Conservation (phyloP, 176 grass and related monocot genomes). For the Rhynchospora pubera region DNA sequence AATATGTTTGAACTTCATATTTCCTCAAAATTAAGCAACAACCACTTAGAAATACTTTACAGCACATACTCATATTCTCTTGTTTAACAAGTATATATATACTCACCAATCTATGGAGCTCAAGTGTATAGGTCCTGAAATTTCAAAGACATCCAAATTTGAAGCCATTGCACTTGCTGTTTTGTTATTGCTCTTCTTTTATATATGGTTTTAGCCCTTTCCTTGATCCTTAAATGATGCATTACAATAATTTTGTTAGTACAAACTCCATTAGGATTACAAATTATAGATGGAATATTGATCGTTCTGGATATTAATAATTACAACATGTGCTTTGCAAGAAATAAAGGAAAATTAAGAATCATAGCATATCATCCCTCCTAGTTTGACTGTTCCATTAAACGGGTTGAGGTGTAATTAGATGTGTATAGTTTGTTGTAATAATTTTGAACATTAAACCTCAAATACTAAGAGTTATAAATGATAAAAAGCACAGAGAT, state of each 20-base stretch:
- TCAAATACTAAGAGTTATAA: too few species aligned
- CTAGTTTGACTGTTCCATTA: too few species aligned
- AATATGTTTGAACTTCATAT: neutral
- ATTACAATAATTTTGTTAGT: neutral
- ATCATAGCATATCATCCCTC: too few species aligned
- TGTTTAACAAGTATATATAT: neutral
- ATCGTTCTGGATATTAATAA: neutral
- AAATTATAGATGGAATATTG: neutral
- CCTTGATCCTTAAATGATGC: neutral
- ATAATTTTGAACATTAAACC: too few species aligned
- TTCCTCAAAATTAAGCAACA: neutral
- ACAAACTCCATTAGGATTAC: neutral
- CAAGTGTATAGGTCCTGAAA: neutral
- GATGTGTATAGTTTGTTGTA: too few species aligned
- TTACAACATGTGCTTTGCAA: too few species aligned
- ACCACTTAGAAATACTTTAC: neutral
- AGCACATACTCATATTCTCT: neutral
- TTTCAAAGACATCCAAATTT: neutral
- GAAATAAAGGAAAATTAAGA: too few species aligned
- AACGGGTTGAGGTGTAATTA: too few species aligned
- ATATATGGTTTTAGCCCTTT: neutral
- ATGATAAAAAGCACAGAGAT: too few species aligned
- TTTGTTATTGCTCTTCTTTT: neutral
- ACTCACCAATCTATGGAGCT: constrained; percentile 10
- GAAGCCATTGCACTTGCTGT: neutral